These are phyloP conservation scores for Ashbya aceris DNA, from an alignment of 1,139 yeast species.

Conservation along the genomic window DNA sequence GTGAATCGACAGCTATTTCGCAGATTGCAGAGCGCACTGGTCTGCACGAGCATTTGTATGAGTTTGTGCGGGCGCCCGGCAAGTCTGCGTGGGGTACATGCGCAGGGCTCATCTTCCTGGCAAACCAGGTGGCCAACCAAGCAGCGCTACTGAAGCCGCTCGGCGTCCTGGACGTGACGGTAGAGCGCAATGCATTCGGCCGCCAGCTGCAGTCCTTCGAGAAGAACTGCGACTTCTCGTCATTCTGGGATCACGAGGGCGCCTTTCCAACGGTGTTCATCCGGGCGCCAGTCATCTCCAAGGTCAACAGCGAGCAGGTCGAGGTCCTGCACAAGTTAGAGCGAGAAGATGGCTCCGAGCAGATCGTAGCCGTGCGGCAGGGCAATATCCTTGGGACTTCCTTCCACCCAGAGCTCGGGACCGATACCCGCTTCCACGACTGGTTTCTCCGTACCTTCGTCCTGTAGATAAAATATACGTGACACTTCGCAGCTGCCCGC, in stretches of 20 bases:
- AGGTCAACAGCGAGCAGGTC: constrained; percentile 32
- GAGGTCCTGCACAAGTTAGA: constrained; percentile 38
- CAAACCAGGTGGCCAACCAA: constrained; percentile 48
- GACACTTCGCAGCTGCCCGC: too few relatives aligned
- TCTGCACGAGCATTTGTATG: constrained; percentile 45
- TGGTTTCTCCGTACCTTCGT: constrained; percentile 63
- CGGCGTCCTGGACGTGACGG: constrained; percentile 59
- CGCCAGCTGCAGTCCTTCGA: constrained; percentile 65
- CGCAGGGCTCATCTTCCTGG: constrained; percentile 68
- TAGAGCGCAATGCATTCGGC: constrained; percentile 70
- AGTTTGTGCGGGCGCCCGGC: constrained; percentile 38
- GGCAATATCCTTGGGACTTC: constrained; percentile 64
- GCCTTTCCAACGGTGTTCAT: constrained; percentile 59
- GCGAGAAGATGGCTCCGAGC: constrained; percentile 18
- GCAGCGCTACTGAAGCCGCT: constrained; percentile 49
- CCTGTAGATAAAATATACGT: constrained; percentile 3
- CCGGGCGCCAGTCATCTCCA: constrained; percentile 65
- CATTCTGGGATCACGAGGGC: constrained; percentile 34
- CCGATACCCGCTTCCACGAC: constrained; percentile 53
- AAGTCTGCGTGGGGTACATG: constrained; percentile 81
- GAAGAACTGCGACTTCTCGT: constrained; percentile 39
- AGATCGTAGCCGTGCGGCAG: constrained; percentile 67
- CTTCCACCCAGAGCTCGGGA: constrained; percentile 70
- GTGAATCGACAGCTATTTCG: constrained; percentile 74
- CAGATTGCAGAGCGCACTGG: constrained; percentile 60